A percentile compares a stretch with the other conserved stretches of the same genome.
These are phyloP conservation scores for Boletus huronensis DNA, from an alignment of 768 basidiomycete species.

Conservation along the genomic window DNA sequence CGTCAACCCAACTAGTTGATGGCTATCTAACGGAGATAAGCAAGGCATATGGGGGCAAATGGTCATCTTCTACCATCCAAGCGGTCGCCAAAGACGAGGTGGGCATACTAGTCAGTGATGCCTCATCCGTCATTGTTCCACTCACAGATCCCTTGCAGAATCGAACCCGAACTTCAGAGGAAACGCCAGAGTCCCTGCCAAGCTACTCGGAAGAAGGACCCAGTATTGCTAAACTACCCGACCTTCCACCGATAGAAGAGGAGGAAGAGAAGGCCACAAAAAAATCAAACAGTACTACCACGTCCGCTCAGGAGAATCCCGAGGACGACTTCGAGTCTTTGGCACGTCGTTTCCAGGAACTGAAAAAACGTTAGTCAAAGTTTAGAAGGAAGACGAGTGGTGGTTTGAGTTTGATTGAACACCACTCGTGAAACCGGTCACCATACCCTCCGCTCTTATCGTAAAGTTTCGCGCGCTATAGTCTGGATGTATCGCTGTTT, in stretches of 20 bases:
- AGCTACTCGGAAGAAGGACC: conserved; percentile 25
- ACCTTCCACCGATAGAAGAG: conserved; percentile 50
- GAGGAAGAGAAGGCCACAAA: conserved; percentile 32
- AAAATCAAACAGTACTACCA: background rate
- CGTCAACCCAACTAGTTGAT: conserved; percentile 73
- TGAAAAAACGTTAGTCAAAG: conserved; percentile 69
- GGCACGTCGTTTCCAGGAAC: conserved; percentile 74
- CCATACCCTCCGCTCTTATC: conserved; percentile 1
- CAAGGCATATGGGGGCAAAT: conserved; percentile 76
- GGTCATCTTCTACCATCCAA: conserved; percentile 42
- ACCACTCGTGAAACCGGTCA: conserved; percentile 5
- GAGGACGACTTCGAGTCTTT: conserved; percentile 77
- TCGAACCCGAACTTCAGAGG: conserved; percentile 1
- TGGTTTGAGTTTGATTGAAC: background rate
- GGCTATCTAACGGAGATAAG: conserved; percentile 89
- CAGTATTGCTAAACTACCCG: conserved; percentile 41
- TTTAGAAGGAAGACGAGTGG: background rate
- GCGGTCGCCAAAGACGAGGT: conserved; percentile 32
- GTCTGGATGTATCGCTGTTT: conserved; percentile 5
- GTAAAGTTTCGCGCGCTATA: conserved; percentile 11
- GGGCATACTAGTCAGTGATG: conserved; percentile 38
- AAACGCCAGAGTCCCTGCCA: conserved; percentile 22
- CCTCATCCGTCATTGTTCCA: background rate
- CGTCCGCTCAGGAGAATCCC: conserved; percentile 20
- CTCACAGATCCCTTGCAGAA: conserved; percentile 11